Conservation (phyloP, 768 basidiomycete genomes). For the Tulasnella sp. region DNA sequence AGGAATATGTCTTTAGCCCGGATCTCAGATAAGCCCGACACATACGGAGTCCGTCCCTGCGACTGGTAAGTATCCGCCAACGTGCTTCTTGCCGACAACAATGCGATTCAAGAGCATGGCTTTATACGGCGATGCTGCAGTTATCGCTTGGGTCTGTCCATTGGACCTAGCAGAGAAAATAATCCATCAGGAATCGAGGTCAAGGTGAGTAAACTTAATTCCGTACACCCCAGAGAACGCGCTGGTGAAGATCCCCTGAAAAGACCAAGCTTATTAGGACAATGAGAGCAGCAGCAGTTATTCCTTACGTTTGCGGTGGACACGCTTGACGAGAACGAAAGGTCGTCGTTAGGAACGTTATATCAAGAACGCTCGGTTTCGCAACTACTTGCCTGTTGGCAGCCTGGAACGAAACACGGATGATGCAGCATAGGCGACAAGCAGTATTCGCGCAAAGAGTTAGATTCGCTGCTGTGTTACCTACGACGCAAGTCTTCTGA, state of each 20-base stretch:
- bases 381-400: background rate
- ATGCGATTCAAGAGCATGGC: constrained; percentile 12
- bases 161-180: constrained; percentile 4
- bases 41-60: constrained; percentile 10
- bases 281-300: background rate
- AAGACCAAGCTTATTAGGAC: constrained; percentile 17
- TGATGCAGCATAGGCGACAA: constrained; percentile 16
- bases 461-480: background rate
- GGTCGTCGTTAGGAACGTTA: background rate
- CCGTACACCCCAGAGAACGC: background rate
- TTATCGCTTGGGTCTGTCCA: background rate
- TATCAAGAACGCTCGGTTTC: background rate
- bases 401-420: constrained; percentile 9
- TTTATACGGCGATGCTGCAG: background rate
- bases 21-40: background rate
- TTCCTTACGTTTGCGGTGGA: background rate
- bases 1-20: background rate
- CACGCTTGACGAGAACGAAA: background rate
- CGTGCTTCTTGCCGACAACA: constrained; percentile 10
- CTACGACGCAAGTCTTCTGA: background rate
- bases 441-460: background rate
- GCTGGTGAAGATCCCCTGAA: constrained; percentile 8
- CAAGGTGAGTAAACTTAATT: constrained; percentile 48
- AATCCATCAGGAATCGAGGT: background rate
- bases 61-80: background rate